phyloP scores from a whole-genome alignment of 1,139 yeast genomes.

The Suhomyces panamericanus region DNA sequence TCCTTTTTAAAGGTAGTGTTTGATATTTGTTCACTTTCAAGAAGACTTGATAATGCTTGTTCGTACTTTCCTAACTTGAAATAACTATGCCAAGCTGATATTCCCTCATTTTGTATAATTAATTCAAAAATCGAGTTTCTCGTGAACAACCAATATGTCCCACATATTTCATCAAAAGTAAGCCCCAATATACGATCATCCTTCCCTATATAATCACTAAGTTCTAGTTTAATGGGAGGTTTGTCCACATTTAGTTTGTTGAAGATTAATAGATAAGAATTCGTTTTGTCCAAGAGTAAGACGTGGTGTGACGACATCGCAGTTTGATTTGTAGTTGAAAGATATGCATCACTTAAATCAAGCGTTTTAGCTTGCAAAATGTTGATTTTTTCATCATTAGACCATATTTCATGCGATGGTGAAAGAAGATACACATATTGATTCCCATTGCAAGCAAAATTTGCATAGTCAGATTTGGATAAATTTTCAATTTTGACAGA shows the following conservation, averaged over 20 bases:
- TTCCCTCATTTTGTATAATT: conserved; percentile 64
- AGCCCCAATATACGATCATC: conserved; percentile 54
- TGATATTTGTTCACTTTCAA: conserved; percentile 26
- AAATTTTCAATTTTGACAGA: conserved; percentile 18
- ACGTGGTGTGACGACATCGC: conserved; percentile 18
- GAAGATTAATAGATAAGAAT: conserved; percentile 14
- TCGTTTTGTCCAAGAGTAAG: conserved; percentile 8
- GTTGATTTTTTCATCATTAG: conserved; percentile 32
- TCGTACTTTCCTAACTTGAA: conserved; percentile 63
- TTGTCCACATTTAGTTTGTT: conserved; percentile 14
- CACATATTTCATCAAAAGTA: conserved; percentile 53
- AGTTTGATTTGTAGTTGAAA: conserved; percentile 4
- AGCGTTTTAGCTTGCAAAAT: conserved; percentile 23
- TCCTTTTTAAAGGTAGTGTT: conserved; percentile 42
- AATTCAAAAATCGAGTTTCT: conserved; percentile 57
- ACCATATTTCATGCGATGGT: conserved; percentile 19
- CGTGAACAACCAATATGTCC: conserved; percentile 29
- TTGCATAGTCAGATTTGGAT: conserved; percentile 10
- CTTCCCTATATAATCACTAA: conserved; percentile 6
- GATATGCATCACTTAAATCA: conserved; percentile 4
- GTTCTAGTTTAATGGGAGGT: conserved; percentile 7
- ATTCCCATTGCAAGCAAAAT: conserved; percentile 17
- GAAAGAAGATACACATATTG: conserved; percentile 21
- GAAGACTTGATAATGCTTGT: conserved; percentile 56
- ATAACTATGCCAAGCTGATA: conserved; percentile 75